Evolutionary conservation across 306 rosid genomes (phyloP).

Genomic region (Dicorynia guianensis): DNA sequence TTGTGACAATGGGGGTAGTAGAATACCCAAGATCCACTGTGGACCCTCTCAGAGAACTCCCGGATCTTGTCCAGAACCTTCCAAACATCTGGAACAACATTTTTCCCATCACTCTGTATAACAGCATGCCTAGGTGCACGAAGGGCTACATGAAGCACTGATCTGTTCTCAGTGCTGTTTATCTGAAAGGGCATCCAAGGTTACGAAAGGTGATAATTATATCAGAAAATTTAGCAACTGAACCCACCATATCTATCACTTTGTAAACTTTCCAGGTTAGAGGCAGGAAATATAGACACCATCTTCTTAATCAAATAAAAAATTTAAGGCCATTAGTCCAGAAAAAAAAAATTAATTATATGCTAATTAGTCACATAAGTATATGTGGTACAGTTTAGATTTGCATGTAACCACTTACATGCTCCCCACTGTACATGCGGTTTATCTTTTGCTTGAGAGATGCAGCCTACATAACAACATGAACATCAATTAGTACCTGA

Average conservation of each 20-base stretch:
- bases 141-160: constrained; percentile 91
- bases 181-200: constrained; percentile 53
- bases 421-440: constrained; percentile 82
- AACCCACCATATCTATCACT: constrained; percentile 1
- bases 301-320: neutral
- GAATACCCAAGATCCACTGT: constrained; percentile 89
- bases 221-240: constrained; percentile 16
- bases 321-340: neutral
- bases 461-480: constrained; percentile 65
- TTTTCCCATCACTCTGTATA: constrained; percentile 74
- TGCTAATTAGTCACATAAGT: neutral
- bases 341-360: neutral
- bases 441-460: constrained; percentile 74
- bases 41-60: constrained; percentile 76
- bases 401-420: constrained; percentile 58
- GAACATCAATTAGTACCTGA: constrained; percentile 25
- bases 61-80: constrained; percentile 80
- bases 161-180: constrained; percentile 82
- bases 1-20: neutral
- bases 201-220: constrained; percentile 4
- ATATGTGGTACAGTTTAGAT: constrained; percentile 10
- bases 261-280: constrained; percentile 8
- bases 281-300: constrained; percentile 26
- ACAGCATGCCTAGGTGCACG: constrained; percentile 78
- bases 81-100: constrained; percentile 90